Conservation (phyloP, 2,329 filamentous ascomycete genomes). For the Gremmenia infestans region DNA sequence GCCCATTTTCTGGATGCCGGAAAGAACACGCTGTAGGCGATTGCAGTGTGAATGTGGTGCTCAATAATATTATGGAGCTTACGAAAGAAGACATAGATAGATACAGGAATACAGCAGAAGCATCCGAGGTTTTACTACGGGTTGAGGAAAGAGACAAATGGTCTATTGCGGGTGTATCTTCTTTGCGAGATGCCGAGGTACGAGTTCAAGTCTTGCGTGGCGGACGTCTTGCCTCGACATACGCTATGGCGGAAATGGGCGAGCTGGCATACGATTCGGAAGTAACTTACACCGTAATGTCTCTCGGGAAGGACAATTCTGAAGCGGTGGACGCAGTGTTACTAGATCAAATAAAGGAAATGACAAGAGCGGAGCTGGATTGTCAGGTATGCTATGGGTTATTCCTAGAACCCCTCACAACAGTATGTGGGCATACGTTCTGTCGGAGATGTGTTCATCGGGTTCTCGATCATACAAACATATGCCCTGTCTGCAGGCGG, state of each 20-base stretch:
- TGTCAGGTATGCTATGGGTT: conserved; percentile 85
- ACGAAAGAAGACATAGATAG: conserved; percentile 49
- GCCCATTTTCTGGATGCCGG: conserved; percentile 62
- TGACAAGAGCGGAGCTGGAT: conserved; percentile 66
- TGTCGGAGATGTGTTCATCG: conserved; percentile 75
- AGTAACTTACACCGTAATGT: conserved; percentile 42
- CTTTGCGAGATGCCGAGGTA: conserved; percentile 33
- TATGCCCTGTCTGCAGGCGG: conserved; percentile 78
- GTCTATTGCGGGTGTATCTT: conserved; percentile 38
- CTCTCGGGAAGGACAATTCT: conserved; percentile 15
- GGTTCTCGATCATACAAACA: conserved; percentile 68
- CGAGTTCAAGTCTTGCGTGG: conserved; percentile 42
- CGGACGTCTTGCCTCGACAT: conserved; percentile 61
- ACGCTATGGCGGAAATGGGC: conserved; percentile 58
- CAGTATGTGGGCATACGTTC: conserved; percentile 83
- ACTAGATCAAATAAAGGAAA: conserved; percentile 55
- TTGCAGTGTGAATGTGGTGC: conserved; percentile 69
- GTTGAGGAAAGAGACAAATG: conserved; percentile 37
- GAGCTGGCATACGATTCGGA: conserved; percentile 53
- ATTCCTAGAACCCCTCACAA: conserved; percentile 78
- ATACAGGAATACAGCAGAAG: conserved; percentile 33
- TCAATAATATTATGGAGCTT: conserved; percentile 64
- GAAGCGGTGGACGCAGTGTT: conserved; percentile 41
- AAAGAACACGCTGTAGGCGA: conserved; percentile 72
- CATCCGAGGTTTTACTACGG: conserved; percentile 36